These are phyloP conservation scores for Rhinocladiella mackenziei DNA, from an alignment of 2,329 filamentous ascomycete genomes.

Conservation along the genomic window DNA sequence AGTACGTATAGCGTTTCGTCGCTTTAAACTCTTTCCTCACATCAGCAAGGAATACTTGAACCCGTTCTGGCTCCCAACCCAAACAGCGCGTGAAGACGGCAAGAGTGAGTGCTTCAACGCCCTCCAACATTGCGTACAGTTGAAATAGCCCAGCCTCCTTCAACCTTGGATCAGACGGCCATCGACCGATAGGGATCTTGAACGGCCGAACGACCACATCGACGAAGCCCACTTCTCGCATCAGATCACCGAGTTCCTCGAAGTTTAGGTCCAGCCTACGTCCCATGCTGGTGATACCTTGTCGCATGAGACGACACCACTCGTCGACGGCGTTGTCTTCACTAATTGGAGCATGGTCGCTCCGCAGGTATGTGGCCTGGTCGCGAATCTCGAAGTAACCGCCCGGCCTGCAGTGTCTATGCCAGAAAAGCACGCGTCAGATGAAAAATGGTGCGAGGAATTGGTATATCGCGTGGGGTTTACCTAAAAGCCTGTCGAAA, in stretches of 20 bases:
- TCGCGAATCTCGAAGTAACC: slow-evolving; percentile 43
- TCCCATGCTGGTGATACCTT: slow-evolving; percentile 47
- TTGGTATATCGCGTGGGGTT: too few species aligned
- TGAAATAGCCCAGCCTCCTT: slow-evolving; percentile 10
- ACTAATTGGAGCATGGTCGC: slow-evolving; percentile 30
- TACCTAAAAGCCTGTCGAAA: slow-evolving; percentile 10
- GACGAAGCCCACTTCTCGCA: slow-evolving; percentile 31
- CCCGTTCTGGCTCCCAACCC: too few species aligned
- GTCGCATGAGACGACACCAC: slow-evolving; percentile 17
- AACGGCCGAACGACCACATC: slow-evolving; percentile 25
- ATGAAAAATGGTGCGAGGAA: neutral
- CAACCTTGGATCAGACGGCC: slow-evolving; percentile 31
- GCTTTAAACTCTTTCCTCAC: too few species aligned
- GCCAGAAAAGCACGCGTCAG: slow-evolving; percentile 31
- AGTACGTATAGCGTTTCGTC: too few species aligned
- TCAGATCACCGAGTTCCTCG: slow-evolving; percentile 9
- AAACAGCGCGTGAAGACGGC: slow-evolving; percentile 13
- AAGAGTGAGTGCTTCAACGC: slow-evolving; percentile 10
- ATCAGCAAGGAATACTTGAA: too few species aligned
- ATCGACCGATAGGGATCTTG: slow-evolving; percentile 32
- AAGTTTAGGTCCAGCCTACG: slow-evolving; percentile 37
- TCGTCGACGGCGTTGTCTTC: slow-evolving; percentile 18
- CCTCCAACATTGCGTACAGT: slow-evolving; percentile 12
- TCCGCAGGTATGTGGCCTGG: slow-evolving; percentile 28
- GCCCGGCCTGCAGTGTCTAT: slow-evolving; percentile 30